These are phyloP conservation scores for Moniliella sp. DNA, from an alignment of 1,284 basidiomycete genomes.

Conservation along the genomic window DNA sequence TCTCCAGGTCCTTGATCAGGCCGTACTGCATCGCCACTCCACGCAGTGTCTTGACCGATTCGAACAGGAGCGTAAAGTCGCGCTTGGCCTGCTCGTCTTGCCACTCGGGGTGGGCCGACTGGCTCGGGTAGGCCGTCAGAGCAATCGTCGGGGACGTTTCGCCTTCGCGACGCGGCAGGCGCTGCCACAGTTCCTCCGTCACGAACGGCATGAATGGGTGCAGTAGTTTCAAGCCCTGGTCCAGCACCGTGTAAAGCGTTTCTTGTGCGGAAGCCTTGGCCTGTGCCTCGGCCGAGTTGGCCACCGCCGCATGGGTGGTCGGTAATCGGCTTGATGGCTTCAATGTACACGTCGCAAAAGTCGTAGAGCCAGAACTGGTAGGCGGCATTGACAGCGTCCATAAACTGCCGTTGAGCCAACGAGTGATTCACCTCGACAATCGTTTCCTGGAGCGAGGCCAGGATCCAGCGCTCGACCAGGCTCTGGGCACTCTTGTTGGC, in stretches of 20 bases:
- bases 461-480: conserved; percentile 81
- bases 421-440: conserved; percentile 53
- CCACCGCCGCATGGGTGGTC: too few species aligned
- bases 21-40: conserved; percentile 78
- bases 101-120: conserved; percentile 15
- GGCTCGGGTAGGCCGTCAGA: conserved; percentile 59
- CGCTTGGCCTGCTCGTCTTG: conserved; percentile 38
- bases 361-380: conserved; percentile 98
- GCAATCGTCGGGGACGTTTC: conserved; percentile 71
- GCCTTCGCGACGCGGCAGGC: conserved; percentile 60
- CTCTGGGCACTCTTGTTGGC: conserved; percentile 70
- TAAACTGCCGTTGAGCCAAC: conserved; percentile 68
- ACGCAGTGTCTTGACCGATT: conserved; percentile 54
- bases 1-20: conserved; percentile 63
- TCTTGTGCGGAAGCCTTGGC: conserved; percentile 70
- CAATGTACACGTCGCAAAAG: conserved; percentile 88
- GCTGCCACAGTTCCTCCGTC: conserved; percentile 95
- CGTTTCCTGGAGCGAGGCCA: conserved; percentile 75
- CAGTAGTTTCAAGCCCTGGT: conserved; percentile 64
- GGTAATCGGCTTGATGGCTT: conserved; percentile 74
- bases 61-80: conserved; percentile 66
- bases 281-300: conserved; percentile 46
- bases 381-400: conserved; percentile 59
- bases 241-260: conserved; percentile 82
- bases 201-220: conserved; percentile 99